These are phyloP conservation scores for Nicotiana sylvestris DNA, from an alignment of 257 asterid species.

Conservation along the genomic window DNA sequence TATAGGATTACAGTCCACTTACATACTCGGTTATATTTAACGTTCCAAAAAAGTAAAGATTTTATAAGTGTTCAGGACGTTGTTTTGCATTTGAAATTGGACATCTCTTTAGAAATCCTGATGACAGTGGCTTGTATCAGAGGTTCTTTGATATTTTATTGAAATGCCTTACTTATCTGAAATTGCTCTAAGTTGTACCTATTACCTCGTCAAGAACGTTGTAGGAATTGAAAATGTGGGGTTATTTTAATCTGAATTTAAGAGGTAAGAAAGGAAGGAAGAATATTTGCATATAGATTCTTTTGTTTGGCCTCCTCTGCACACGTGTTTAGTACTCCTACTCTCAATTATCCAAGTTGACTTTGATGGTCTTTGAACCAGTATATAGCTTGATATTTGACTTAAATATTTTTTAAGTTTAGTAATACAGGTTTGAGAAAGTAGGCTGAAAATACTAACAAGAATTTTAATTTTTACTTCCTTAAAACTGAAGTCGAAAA, in stretches of 20 bases:
- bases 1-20: neutral
- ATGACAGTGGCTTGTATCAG: neutral
- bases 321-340: too few species aligned
- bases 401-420: too few species aligned
- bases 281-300: too few species aligned
- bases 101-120: neutral
- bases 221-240: neutral
- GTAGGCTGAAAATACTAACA: too few species aligned
- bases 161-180: neutral
- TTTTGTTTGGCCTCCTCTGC: too few species aligned
- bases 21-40: too few species aligned
- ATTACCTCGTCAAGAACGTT: neutral
- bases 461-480: too few species aligned
- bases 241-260: neutral
- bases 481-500: too few species aligned
- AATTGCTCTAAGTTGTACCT: neutral
- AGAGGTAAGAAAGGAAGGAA: neutral
- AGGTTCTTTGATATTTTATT: neutral
- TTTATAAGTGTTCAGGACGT: too few species aligned
- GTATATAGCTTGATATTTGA: neutral
- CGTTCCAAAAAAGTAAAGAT: too few species aligned
- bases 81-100: neutral
- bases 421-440: too few species aligned
- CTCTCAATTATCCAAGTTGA: too few species aligned
- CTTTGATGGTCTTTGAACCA: neutral